These are phyloP conservation scores for Helicocarpus griseus DNA, from an alignment of 2,329 filamentous ascomycete genomes.

Conservation along the genomic window DNA sequence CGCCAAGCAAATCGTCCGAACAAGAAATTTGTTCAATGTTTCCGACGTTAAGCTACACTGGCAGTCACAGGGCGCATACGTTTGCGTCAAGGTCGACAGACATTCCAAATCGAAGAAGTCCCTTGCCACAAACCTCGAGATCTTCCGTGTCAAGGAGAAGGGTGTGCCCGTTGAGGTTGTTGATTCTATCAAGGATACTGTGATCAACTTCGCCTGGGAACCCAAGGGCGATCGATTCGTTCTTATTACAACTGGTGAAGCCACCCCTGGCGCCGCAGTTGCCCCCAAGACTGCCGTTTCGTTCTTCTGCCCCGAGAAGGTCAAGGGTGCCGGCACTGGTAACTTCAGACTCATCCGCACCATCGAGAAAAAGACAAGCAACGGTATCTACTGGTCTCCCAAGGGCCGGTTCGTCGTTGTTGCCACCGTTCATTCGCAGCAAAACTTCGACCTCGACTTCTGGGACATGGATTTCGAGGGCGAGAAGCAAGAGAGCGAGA, in stretches of 20 bases:
- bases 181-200: conserved; percentile 93
- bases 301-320: conserved; percentile 95
- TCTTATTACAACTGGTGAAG: conserved; percentile 88
- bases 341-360: conserved; percentile 97
- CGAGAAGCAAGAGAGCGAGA: conserved; percentile 85
- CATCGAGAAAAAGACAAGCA: conserved; percentile 98
- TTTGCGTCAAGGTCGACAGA: conserved; percentile 96
- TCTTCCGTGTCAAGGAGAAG: conserved; percentile 96
- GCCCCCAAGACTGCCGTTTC: conserved; percentile 87
- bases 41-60: conserved; percentile 97
- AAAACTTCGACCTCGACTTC: conserved; percentile 94
- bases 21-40: conserved; percentile 95
- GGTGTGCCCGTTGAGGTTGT: conserved; percentile 97
- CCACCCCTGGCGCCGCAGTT: conserved; percentile 65
- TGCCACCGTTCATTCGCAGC: conserved; percentile 82
- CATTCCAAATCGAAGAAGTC: conserved; percentile 99
- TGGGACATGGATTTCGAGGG: conserved; percentile 97
- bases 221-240: conserved; percentile 96
- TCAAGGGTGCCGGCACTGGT: conserved; percentile 68
- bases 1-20: conserved; percentile 86
- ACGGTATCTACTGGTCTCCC: conserved; percentile 98
- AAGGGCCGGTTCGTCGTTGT: conserved; percentile 91
- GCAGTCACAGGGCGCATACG: conserved; percentile 88
- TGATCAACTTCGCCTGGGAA: conserved; percentile 99
- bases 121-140: conserved; percentile 90